Conservation (phyloP, 768 basidiomycete species). For the Boletus rufocinnamomeus region DNA sequence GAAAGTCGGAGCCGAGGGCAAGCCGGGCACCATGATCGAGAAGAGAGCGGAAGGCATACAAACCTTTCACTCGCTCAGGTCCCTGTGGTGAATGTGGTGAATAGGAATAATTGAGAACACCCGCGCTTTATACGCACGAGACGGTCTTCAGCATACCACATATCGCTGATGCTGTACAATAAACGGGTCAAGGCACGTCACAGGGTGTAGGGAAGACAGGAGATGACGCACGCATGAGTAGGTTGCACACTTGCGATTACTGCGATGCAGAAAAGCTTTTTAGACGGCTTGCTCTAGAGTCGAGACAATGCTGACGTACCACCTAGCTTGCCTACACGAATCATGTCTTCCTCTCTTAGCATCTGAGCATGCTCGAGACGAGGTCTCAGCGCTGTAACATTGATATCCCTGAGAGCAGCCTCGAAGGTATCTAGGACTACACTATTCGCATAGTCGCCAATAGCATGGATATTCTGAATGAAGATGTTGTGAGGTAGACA, state of each 20-base stretch:
- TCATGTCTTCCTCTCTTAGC: conserved; percentile 73
- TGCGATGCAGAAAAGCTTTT: conserved; percentile 28
- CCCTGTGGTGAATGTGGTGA: conserved; percentile 48
- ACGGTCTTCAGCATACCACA: conserved; percentile 87
- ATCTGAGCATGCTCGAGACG: conserved; percentile 93
- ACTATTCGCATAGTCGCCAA: conserved; percentile 86
- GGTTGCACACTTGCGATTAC: conserved; percentile 92
- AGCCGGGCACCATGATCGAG: conserved; percentile 65
- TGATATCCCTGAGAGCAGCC: conserved; percentile 55
- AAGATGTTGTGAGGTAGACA: not conserved
- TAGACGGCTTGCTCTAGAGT: not conserved
- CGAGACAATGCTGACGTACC: conserved; percentile 43
- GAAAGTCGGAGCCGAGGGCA: conserved; percentile 86
- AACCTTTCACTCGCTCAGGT: conserved; percentile 75
- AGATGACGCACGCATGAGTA: conserved; percentile 69
- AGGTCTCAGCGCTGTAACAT: conserved; percentile 68
- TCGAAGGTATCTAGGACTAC: conserved; percentile 86
- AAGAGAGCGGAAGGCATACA: conserved; percentile 85
- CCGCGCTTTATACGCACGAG: conserved; percentile 48
- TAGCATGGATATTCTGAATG: conserved; percentile 79
- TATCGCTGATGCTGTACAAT: conserved; percentile 66
- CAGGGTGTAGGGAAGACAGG: not conserved
- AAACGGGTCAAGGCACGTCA: not conserved
- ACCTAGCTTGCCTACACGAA: conserved; percentile 74
- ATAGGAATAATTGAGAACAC: not conserved